Evolutionary conservation across 768 basidiomycete genomes (phyloP).

Genomic region (Mycena haematopus): DNA sequence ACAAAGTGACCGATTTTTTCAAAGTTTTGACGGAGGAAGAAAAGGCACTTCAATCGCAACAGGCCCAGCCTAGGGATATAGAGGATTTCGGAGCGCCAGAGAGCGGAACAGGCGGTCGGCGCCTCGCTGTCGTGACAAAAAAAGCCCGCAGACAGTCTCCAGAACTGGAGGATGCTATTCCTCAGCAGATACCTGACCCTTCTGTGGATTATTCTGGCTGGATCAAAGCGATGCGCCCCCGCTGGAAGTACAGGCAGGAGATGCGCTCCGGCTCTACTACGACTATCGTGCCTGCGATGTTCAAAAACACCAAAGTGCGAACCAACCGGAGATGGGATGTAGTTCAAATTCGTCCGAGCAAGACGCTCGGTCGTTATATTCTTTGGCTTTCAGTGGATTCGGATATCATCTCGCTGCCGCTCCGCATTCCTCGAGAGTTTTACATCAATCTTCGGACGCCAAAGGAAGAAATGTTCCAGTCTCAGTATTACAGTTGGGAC

Average conservation of each 20-base stretch:
- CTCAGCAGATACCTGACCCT: slow-evolving; percentile 65
- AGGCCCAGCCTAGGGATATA: slow-evolving; percentile 55
- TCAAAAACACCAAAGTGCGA: slow-evolving; percentile 63
- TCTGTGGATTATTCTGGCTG: slow-evolving; percentile 72
- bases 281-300: slow-evolving; percentile 72
- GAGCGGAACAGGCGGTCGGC: slow-evolving; percentile 39
- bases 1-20: slow-evolving; percentile 97
- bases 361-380: slow-evolving; percentile 79
- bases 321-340: slow-evolving; percentile 87
- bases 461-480: slow-evolving; percentile 68
- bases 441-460: slow-evolving; percentile 88
- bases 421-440: slow-evolving; percentile 91
- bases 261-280: slow-evolving; percentile 51
- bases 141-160: slow-evolving; percentile 53
- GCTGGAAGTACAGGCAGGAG: slow-evolving; percentile 73
- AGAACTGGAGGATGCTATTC: slow-evolving; percentile 43
- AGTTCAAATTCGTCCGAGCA: slow-evolving; percentile 84
- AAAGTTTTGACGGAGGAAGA: slow-evolving; percentile 44
- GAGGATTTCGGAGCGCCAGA: slow-evolving; percentile 57
- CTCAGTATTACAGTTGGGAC: slow-evolving; percentile 72
- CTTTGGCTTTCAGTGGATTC: slow-evolving; percentile 88
- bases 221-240: slow-evolving; percentile 75
- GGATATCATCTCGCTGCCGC: slow-evolving; percentile 77
- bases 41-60: slow-evolving; percentile 30
- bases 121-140: slow-evolving; percentile 61